Conservation (phyloP, 495 filamentous ascomycete species). For the Neurospora sp. region DNA sequence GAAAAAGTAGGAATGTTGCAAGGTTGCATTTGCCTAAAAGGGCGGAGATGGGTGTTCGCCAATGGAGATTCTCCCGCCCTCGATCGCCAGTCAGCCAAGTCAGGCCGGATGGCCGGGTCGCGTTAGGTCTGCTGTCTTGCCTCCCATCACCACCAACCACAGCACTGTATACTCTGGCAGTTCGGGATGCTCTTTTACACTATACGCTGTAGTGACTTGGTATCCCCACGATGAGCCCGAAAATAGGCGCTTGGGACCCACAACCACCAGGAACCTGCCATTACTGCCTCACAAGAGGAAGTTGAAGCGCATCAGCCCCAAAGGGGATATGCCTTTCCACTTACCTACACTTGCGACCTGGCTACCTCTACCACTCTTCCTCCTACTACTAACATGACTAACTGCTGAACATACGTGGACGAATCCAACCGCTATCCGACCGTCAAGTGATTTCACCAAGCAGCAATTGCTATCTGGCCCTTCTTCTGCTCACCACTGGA, state of each 20-base stretch:
- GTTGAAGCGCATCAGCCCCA: neutral
- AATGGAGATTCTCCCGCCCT: neutral
- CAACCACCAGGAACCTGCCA: neutral
- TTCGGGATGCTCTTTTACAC: neutral
- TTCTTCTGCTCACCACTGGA: neutral
- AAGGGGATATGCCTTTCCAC: neutral
- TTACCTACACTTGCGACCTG: neutral
- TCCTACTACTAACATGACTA: neutral
- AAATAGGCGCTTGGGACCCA: neutral
- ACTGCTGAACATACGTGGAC: neutral
- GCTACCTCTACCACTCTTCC: neutral
- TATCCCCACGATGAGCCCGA: neutral
- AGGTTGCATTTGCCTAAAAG: neutral
- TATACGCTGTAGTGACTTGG: neutral
- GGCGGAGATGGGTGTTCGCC: neutral
- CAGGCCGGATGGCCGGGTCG: neutral
- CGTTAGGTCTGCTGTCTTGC: neutral
- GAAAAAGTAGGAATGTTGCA: neutral
- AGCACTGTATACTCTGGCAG: neutral
- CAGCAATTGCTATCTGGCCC: neutral
- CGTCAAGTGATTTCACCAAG: neutral
- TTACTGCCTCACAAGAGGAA: neutral
- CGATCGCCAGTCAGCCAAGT: neutral
- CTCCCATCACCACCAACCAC: neutral
- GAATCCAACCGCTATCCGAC: neutral